A percentile compares a stretch with the other conserved stretches of the same genome.
Evolutionary conservation across 805 yeast genomes (phyloP).

Genomic region (Lipomyces spencermartinsiae): DNA sequence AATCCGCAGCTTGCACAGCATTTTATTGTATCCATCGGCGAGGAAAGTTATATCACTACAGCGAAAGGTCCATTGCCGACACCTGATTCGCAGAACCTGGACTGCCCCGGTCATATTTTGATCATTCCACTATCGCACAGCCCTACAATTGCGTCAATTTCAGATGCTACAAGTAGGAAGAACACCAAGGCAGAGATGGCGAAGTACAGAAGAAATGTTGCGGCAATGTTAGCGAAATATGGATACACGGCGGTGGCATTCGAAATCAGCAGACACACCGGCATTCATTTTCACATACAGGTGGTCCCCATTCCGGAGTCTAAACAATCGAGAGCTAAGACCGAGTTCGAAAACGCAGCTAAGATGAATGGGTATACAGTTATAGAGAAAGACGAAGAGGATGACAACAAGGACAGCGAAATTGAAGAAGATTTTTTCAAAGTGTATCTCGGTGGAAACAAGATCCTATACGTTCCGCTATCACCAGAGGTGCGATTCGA

Average conservation of each 20-base stretch:
- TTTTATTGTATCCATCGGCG: slow-evolving; percentile 79
- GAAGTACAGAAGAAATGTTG: slow-evolving; percentile 24
- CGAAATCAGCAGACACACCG: slow-evolving; percentile 67
- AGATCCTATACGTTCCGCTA: slow-evolving; percentile 28
- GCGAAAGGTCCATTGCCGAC: slow-evolving; percentile 80
- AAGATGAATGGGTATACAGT: slow-evolving; percentile 40
- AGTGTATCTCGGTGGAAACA: slow-evolving; percentile 36
- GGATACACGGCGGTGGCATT: slow-evolving; percentile 64
- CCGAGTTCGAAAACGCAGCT: slow-evolving; percentile 42
- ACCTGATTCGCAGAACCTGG: slow-evolving; percentile 52
- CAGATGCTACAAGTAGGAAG: slow-evolving; percentile 43
- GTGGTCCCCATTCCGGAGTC: slow-evolving; percentile 69
- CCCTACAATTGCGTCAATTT: slow-evolving; percentile 50
- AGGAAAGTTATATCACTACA: slow-evolving; percentile 67
- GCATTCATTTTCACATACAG: slow-evolving; percentile 80
- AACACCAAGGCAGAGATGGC: slow-evolving; percentile 52
- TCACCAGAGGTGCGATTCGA: slow-evolving; percentile 54
- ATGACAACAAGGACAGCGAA: slow-evolving; percentile 40
- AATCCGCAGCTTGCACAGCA: slow-evolving; percentile 79
- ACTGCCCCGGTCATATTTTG: slow-evolving; percentile 81
- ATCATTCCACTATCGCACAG: slow-evolving; percentile 80
- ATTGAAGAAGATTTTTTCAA: slow-evolving; percentile 45
- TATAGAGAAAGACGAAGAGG: slow-evolving; percentile 30
- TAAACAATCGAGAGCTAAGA: slow-evolving; percentile 53
- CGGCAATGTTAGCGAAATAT: slow-evolving; percentile 53